Evolutionary conservation across 75 land plant species (phyloP), one percentile per base, ranked within the genome.

Genomic region (Gnetum montanum): DNA sequence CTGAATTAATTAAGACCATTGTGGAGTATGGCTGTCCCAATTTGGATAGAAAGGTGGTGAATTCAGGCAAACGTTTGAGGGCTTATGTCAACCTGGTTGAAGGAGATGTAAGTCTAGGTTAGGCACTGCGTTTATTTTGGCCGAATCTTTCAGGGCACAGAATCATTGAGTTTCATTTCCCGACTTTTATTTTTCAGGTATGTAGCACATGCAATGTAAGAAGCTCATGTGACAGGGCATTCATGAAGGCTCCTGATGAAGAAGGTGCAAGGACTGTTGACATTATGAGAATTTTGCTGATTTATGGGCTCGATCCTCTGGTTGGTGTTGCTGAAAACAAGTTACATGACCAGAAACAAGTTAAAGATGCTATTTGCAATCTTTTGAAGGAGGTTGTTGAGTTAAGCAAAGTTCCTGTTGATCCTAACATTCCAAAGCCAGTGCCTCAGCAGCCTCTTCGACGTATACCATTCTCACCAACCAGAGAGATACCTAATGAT

Each of bases 51-150:
- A 95, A 90, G 68, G 63, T 72, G 70, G 92, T 95, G 11, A 90
- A 86, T 70, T 84, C 99, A 34, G 77, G 88, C 3, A 95, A 95
- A 69, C 76, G 99, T 41, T 71, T 95, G 62, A 81, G 99, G 64
- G 79, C 74, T 19, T 72, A 55, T 70, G 58, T 81, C 22, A 49
- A 63, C 26, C 68, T 95, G 10, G 76, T 71, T 37, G 99, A 90
- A 79, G 85, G 68, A 33, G 75, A 78, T 34, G 98, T 94, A 72
- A 75, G 90, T 67, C 44, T 43, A 53, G n/a, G 15, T 61, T 51
- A 29, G 51, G 22, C 7, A n/a, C 26, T 34, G 41, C 24, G 15
- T 34, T n/a, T n/a, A n/a, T n/a, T n/a, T n/a, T n/a, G n/a, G n/a
- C n/a, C n/a, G n/a, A n/a, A n/a, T n/a, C 29, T 3, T 19, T 61